Base-by-base conservation (phyloP, 2,329 filamentous ascomycete genomes). In the Cordyceps cateniannulata region DNA sequence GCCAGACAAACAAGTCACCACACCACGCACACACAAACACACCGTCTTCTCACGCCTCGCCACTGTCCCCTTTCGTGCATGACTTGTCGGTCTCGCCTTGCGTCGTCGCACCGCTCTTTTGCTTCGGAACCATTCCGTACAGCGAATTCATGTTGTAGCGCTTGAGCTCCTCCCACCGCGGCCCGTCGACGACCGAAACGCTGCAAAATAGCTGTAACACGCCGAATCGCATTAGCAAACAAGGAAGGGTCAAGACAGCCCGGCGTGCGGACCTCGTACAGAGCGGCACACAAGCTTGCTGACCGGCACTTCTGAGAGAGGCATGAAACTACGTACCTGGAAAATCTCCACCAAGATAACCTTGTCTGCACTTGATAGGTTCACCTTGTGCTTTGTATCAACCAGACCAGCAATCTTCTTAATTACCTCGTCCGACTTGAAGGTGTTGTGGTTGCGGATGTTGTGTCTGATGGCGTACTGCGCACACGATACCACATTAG, bases 391-490 rank as follows among this genome's bases (percentile, higher is more conserved):
- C 44, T 80, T 80, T 10, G 80, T 76, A 54, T 85, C 85, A 63
- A 92, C 83, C 32, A 86, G 75, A 44, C 78, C 76, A 5, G 89
- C 90, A 64, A 93, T 81, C 64, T 82, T 83, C 68, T 87, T 84
- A 72, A 95, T 93, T 53, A 93, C 79, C 20, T 77, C 78, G 64
- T 87, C 83, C 62, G 89, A 83, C 66, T 83, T 87, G 63, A 93
- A 79, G 3, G 80, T 79, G 66, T 79, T 86, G 73, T 93, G 87
- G 68, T 89, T 90, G 60, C 90, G 85, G 63, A 91, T 84, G 16
- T 84, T 88, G n/a, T 88, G 85, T 49, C 90, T 85, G 66, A 96
- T 93, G n/a, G 90, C 90, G 73, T 91, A 95, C 90, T 93, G 63
- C 56, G 10, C 52, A 35, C 32, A 55, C 25, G 4, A 25, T 56